A percentile compares a stretch with the other conserved stretches of the same genome.
Conservation (phyloP, 768 basidiomycete genomes). For the Termitomyces sp. region DNA sequence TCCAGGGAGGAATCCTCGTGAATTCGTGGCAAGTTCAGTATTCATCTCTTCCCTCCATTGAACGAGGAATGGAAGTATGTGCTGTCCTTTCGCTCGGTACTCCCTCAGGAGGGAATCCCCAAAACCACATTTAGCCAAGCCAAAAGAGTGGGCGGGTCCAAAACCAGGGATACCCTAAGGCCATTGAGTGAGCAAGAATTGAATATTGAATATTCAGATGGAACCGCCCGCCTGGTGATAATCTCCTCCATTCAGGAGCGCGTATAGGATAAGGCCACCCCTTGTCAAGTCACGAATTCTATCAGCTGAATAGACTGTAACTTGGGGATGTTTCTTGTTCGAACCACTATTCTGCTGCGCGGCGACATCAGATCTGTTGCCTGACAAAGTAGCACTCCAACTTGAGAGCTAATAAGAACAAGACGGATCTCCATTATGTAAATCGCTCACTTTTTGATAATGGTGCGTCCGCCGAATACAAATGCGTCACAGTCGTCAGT, state of each 20-base stretch:
- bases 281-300: conserved; percentile 44
- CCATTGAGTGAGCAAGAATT: background rate
- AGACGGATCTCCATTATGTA: background rate
- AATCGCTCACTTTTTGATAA: background rate
- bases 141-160: conserved; percentile 53
- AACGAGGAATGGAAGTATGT: conserved; percentile 41
- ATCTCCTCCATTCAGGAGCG: conserved; percentile 68
- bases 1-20: conserved; percentile 39
- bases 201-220: conserved; percentile 2
- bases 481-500: conserved; percentile 49
- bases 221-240: conserved; percentile 36
- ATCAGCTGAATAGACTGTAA: conserved; percentile 5
- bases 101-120: conserved; percentile 44
- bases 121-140: conserved; percentile 38
- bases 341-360: conserved; percentile 15
- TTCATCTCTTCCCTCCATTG: conserved; percentile 47
- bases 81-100: conserved; percentile 28
- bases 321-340: background rate
- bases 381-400: conserved; percentile 49
- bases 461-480: conserved; percentile 39
- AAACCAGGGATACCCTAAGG: conserved; percentile 36
- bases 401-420: background rate
- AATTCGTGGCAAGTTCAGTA: conserved; percentile 47
- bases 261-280: conserved; percentile 61
- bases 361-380: conserved; percentile 16